Base-by-base conservation (phyloP, 2,329 filamentous ascomycete species). In the Furcasterigmium sp. region DNA sequence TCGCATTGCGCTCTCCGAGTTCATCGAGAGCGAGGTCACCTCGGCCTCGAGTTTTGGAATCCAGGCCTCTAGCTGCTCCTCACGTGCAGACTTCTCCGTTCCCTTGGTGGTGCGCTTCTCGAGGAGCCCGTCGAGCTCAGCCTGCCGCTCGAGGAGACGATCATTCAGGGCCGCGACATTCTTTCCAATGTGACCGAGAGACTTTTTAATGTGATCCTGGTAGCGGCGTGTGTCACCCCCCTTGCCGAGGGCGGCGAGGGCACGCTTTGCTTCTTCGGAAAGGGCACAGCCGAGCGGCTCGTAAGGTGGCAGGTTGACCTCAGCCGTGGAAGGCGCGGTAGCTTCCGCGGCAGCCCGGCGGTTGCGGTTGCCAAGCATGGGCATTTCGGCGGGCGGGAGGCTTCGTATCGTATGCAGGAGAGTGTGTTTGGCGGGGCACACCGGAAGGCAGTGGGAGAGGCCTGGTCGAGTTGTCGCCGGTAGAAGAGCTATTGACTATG, bases 101-200 rank as follows among this genome's bases (percentile, higher is more conserved):
- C 62, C 64, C 37, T 57, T 66, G 34, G 67, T 63, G 10, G 56
- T 53, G 10, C 69, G 63, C 43, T 63, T 67, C 30, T 63, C 53
- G 4, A 48, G 57, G 14, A 60, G 43, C 8, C 50, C 48, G 9
- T 56, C 56, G 6, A 72, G 59, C 8, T 57, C 51, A 3, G 58
- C 53, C 8, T 56, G 61, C 47, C 68, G 62, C n/a, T 60, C 56
- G 23, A 57, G 58, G 3, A 70, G 50, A 6, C 61, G 59, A 42
- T 78, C 76, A 51, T 80, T 75, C 51, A 78, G 60, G 51, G 68
- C 67, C 39, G 67, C 65, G 11, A 78, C 68, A 44, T 59, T 65
- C 32, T 62, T 60, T 21, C 67, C 66, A 14, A 80, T 63, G 8
- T 72, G 53, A 7, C 62, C 57, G 28, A 68, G 50, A 5, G 73